phyloP scores from a whole-genome alignment of 1,139 yeast genomes.

The Casaregolazyma lundiana region DNA sequence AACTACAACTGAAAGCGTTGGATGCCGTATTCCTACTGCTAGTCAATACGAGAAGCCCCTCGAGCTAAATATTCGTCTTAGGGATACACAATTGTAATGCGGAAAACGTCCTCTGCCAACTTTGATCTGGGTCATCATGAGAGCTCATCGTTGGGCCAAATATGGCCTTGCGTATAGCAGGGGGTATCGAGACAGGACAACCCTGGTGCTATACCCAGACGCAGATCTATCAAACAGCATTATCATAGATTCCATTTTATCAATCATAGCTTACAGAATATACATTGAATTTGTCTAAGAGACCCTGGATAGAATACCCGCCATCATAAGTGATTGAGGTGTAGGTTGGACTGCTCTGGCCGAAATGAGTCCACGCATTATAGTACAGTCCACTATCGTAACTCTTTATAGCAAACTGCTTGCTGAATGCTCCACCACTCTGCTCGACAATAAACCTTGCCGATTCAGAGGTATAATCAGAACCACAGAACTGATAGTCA shows the following conservation, averaged over 20 bases:
- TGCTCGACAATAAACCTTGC: constrained; percentile 20
- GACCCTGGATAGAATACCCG: constrained; percentile 17
- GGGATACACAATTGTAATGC: too few species aligned
- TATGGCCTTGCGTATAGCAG: too few species aligned
- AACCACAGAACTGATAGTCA: constrained; percentile 4
- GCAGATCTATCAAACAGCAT: too few species aligned
- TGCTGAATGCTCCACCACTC: constrained; percentile 19
- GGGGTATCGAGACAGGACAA: too few species aligned
- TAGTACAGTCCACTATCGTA: constrained; percentile 9
- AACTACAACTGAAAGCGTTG: too few species aligned
- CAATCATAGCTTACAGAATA: constrained; percentile 8
- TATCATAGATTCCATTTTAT: background rate
- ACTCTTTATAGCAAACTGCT: constrained; percentile 16
- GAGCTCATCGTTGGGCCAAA: too few species aligned
- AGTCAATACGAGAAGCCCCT: too few species aligned
- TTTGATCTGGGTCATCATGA: too few species aligned
- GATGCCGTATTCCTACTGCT: too few species aligned
- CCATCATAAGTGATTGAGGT: constrained; percentile 16
- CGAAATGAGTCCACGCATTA: background rate
- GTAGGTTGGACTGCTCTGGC: background rate
- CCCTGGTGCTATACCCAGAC: too few species aligned
- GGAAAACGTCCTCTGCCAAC: too few species aligned
- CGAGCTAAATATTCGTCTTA: too few species aligned
- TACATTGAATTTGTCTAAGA: constrained; percentile 8
- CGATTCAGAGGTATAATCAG: constrained; percentile 9